These are phyloP conservation scores for Dalbergia oliveri DNA, from an alignment of 306 rosid species.

Conservation along the genomic window DNA sequence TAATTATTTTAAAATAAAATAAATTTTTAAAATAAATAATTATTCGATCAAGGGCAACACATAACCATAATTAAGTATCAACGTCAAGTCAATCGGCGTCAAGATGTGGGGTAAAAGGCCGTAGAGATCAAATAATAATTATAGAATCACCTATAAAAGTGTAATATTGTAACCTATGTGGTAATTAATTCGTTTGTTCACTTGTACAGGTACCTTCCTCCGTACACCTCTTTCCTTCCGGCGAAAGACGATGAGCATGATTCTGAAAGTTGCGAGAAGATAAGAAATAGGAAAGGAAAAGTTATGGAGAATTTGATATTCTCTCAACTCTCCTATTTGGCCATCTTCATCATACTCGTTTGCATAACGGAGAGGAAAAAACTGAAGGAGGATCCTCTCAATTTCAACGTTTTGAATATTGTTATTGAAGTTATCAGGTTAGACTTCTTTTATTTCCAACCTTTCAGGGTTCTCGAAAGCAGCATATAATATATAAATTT, in stretches of 20 bases:
- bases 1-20: too few relatives aligned
- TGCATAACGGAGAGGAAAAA: slow-evolving; percentile 54
- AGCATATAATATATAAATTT: too few relatives aligned
- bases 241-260: slow-evolving; percentile 7
- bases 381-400: slow-evolving; percentile 53
- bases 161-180: background rate
- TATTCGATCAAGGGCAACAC: too few relatives aligned
- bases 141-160: background rate
- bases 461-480: too few relatives aligned
- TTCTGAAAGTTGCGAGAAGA: slow-evolving; percentile 26
- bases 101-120: background rate
- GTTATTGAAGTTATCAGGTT: slow-evolving; percentile 53
- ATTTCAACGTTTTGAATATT: slow-evolving; percentile 50
- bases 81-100: slow-evolving; percentile 6
- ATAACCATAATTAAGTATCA: background rate
- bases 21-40: too few relatives aligned
- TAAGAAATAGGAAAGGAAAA: slow-evolving; percentile 35
- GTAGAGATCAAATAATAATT: background rate
- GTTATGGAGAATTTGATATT: slow-evolving; percentile 25
- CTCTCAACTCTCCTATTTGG: slow-evolving; percentile 53
- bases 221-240: slow-evolving; percentile 52
- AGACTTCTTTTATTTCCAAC: background rate
- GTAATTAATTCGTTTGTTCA: background rate
- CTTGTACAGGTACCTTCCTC: slow-evolving; percentile 54
- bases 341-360: slow-evolving; percentile 38